Percentiles rank a stretch among this genome's conserved stretches.
phyloP scores from a whole-genome alignment of 305 asterid species.

The Fraxinus angustifolia region DNA sequence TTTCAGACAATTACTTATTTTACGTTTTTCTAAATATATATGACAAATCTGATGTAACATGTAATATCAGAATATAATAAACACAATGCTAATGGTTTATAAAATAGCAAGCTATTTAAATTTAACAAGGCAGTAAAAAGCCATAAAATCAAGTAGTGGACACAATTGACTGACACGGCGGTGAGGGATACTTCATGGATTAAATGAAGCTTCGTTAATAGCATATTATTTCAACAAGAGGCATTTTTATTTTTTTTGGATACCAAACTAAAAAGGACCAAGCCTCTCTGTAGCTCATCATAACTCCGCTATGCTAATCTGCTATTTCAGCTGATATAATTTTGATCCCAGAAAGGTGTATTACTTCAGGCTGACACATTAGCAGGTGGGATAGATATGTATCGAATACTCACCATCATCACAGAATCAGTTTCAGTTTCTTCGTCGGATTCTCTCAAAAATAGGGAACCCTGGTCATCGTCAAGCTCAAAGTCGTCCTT shows the following conservation, averaged over 20 bases:
- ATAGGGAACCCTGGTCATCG: constrained; percentile 69
- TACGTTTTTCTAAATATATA: neutral
- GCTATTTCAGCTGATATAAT: neutral
- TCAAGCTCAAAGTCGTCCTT: constrained; percentile 56
- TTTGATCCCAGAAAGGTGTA: neutral
- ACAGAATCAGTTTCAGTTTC: constrained; percentile 71
- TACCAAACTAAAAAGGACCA: neutral
- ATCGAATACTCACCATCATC: constrained; percentile 61
- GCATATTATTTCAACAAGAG: neutral
- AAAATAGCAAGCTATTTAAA: neutral
- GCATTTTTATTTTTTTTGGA: neutral
- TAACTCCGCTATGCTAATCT: neutral
- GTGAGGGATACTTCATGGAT: neutral
- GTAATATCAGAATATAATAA: neutral
- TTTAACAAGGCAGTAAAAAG: neutral
- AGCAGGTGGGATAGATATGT: neutral
- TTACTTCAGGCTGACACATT: neutral
- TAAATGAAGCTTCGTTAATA: neutral
- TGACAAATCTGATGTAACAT: neutral
- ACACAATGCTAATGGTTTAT: neutral
- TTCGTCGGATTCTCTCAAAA: constrained; percentile 63
- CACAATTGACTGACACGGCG: neutral
- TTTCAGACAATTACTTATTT: neutral
- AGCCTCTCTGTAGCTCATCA: neutral
- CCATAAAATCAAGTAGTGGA: neutral